Evolutionary conservation across 768 basidiomycete genomes (phyloP).

Genomic region (Leccinum longicurvipes): DNA sequence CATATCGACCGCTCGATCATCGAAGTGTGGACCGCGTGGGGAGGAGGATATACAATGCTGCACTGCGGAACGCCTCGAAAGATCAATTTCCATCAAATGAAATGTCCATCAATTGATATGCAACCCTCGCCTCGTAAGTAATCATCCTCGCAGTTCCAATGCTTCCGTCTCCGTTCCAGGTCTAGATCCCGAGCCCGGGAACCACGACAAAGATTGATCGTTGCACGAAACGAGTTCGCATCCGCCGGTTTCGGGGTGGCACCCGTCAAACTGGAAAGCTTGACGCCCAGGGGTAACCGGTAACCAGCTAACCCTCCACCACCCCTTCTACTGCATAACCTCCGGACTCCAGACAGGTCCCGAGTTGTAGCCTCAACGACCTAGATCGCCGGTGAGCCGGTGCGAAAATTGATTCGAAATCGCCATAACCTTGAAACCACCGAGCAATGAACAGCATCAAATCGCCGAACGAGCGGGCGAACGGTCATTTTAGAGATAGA

Average conservation of each 20-base stretch:
- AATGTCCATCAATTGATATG: slow-evolving; percentile 2
- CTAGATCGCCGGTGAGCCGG: slow-evolving; percentile 10
- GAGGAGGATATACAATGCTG: neutral
- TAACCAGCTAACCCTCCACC: neutral
- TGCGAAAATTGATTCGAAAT: slow-evolving; percentile 43
- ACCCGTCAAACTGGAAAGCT: neutral
- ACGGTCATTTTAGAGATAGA: neutral
- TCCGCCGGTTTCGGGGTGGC: neutral
- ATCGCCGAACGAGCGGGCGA: neutral
- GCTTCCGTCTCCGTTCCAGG: neutral
- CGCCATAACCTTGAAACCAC: neutral
- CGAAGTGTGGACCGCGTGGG: neutral
- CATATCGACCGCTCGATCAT: neutral
- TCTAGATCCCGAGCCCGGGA: neutral
- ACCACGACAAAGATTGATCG: slow-evolving; percentile 8
- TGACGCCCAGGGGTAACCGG: neutral
- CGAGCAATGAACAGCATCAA: neutral
- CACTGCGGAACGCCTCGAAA: neutral
- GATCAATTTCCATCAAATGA: neutral
- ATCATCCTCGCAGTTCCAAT: slow-evolving; percentile 13
- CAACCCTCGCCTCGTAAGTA: slow-evolving; percentile 30
- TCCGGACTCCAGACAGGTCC: neutral
- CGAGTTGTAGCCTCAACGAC: slow-evolving; percentile 15
- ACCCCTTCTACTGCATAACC: neutral
- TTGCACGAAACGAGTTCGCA: slow-evolving; percentile 25